phyloP scores from a whole-genome alignment of 495 filamentous ascomycete species.

The Hypoxylon lienhwacheense region DNA sequence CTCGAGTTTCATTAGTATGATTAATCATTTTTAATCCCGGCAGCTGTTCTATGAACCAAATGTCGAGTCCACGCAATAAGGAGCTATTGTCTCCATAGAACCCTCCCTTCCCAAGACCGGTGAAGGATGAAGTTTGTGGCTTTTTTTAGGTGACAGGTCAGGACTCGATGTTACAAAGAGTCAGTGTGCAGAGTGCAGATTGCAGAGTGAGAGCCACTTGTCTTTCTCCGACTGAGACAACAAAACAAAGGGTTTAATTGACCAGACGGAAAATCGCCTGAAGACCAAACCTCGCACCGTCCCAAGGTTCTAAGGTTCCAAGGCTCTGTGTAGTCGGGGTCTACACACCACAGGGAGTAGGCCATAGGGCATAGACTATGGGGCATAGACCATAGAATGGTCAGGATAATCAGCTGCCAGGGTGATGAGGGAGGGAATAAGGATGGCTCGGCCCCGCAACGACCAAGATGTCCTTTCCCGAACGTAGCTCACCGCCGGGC shows the following conservation, averaged over 20 bases:
- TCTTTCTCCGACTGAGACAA: conserved; percentile 25
- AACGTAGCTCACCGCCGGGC: conserved; percentile 19
- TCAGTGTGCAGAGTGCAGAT: too few species aligned
- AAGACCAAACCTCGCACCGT: too few species aligned
- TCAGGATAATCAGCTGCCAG: background rate
- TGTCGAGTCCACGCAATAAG: conserved; percentile 11
- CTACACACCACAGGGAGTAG: too few species aligned
- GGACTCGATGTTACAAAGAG: conserved; percentile 5
- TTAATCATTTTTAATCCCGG: conserved; percentile 33
- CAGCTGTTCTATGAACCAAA: conserved; percentile 23
- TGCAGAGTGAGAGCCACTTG: too few species aligned
- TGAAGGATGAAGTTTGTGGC: conserved; percentile 10
- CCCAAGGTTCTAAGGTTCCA: too few species aligned
- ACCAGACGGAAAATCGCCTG: too few species aligned
- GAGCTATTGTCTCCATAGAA: conserved; percentile 15
- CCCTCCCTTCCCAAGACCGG: conserved; percentile 14
- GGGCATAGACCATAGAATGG: background rate
- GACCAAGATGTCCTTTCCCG: background rate
- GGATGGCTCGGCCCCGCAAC: conserved; percentile 16
- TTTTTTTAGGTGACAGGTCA: conserved; percentile 30
- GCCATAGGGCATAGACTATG: too few species aligned
- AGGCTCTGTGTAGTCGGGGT: too few species aligned
- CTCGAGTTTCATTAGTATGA: conserved; percentile 30
- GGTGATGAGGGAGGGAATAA: too few species aligned
- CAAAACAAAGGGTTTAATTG: background rate